Evolutionary conservation across 805 yeast genomes (phyloP).

Genomic region (Wickerhamiella vanderwaltii): DNA sequence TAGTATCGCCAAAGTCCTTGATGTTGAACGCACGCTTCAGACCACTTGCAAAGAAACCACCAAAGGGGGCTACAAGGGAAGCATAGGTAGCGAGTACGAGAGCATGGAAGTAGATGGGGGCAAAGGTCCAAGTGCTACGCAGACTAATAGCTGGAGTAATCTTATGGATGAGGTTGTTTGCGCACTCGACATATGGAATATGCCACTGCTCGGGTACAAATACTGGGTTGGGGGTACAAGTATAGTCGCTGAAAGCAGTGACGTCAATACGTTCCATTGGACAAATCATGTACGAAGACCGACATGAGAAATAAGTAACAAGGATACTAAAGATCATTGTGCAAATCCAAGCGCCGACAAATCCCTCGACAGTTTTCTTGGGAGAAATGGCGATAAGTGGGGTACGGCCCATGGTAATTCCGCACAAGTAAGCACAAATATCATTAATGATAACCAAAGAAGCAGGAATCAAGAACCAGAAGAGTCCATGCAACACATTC

Average conservation of each 20-base stretch:
- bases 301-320: slow-evolving; percentile 51
- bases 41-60: slow-evolving; percentile 98
- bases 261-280: slow-evolving; percentile 55
- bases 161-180: neutral
- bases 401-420: slow-evolving; percentile 89
- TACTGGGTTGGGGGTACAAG: slow-evolving; percentile 81
- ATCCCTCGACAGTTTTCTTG: slow-evolving; percentile 95
- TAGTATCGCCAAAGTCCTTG: slow-evolving; percentile 95
- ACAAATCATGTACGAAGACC: slow-evolving; percentile 69
- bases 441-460: slow-evolving; percentile 88
- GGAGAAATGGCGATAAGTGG: slow-evolving; percentile 90
- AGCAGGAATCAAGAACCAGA: slow-evolving; percentile 90
- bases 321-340: slow-evolving; percentile 64
- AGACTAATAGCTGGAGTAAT: slow-evolving; percentile 26
- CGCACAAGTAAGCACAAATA: slow-evolving; percentile 92
- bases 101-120: slow-evolving; percentile 86
- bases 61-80: slow-evolving; percentile 93
- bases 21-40: slow-evolving; percentile 90
- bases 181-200: slow-evolving; percentile 40
- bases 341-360: slow-evolving; percentile 94
- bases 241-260: slow-evolving; percentile 47
- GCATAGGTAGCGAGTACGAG: slow-evolving; percentile 85
- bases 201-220: slow-evolving; percentile 68
- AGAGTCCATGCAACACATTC: slow-evolving; percentile 78
- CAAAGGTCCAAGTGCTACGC: slow-evolving; percentile 32